These are phyloP conservation scores for Fusarium solani-melongenae DNA, from an alignment of 2,329 filamentous ascomycete species.

Conservation along the genomic window DNA sequence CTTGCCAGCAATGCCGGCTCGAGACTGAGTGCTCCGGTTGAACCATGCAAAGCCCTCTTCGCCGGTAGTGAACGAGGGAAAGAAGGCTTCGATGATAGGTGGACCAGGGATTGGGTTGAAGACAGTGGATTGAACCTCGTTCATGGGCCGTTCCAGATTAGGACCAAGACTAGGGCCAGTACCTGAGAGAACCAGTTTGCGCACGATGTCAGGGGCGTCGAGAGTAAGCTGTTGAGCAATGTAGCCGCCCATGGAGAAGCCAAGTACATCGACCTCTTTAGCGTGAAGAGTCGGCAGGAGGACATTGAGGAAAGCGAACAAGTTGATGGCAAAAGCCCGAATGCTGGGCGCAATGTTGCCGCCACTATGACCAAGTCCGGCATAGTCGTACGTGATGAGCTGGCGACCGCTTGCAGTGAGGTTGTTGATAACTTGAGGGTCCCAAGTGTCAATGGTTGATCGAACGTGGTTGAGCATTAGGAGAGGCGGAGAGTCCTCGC, in stretches of 20 bases:
- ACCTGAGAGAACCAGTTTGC: background rate
- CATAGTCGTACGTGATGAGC: background rate
- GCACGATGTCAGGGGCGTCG: background rate
- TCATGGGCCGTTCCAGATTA: background rate
- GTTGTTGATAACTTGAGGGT: conserved; percentile 1
- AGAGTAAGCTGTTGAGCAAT: conserved; percentile 5
- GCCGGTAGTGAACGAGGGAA: background rate
- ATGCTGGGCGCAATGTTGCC: conserved; percentile 1
- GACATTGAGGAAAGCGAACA: background rate
- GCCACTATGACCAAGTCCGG: background rate
- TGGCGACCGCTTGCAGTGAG: background rate
- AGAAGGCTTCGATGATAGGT: background rate
- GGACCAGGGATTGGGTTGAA: background rate
- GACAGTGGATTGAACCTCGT: conserved; percentile 1
- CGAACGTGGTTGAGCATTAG: conserved; percentile 7
- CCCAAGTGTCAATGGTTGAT: conserved; percentile 3
- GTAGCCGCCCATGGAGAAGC: conserved; percentile 5
- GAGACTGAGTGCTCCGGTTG: background rate
- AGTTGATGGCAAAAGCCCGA: background rate
- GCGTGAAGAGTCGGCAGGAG: background rate
- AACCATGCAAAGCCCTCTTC: background rate
- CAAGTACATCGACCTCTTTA: background rate
- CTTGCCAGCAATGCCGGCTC: background rate
- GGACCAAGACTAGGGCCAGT: background rate
- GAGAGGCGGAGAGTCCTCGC: background rate